phyloP scores from a whole-genome alignment of 202 grass and related monocot genomes.

The Panicum virgatum region DNA sequence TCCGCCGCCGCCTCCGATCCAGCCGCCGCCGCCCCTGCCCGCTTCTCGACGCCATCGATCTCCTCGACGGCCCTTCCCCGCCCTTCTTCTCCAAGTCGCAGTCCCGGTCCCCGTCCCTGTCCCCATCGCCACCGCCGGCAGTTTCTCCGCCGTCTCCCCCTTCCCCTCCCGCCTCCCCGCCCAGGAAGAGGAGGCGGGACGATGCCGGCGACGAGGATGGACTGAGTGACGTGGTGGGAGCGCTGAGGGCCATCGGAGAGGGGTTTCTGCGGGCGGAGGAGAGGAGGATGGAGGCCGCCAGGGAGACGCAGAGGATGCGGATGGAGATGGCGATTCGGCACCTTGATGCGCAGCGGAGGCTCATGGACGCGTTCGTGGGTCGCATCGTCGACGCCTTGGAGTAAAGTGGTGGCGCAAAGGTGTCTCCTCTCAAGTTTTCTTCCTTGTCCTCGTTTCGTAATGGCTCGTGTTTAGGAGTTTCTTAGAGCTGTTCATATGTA shows the following conservation, averaged over 20 bases:
- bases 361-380: constrained; percentile 61
- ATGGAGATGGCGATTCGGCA: constrained; percentile 93
- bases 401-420: constrained; percentile 32
- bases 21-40: constrained; percentile 73
- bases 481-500: constrained; percentile 44
- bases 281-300: constrained; percentile 74
- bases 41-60: constrained; percentile 69
- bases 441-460: constrained; percentile 23
- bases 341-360: constrained; percentile 61
- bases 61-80: constrained; percentile 60
- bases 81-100: constrained; percentile 34
- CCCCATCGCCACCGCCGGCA: constrained; percentile 41
- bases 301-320: constrained; percentile 78
- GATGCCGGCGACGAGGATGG: constrained; percentile 20
- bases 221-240: constrained; percentile 46
- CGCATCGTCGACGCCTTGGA: constrained; percentile 50
- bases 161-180: constrained; percentile 13
- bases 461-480: constrained; percentile 30
- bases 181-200: constrained; percentile 46
- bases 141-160: constrained; percentile 34
- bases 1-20: constrained; percentile 76
- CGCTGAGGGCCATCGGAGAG: constrained; percentile 71
- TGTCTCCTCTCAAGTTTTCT: constrained; percentile 37
- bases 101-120: constrained; percentile 41
- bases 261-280: constrained; percentile 75